Conservation (phyloP, 805 yeast species). For the Yamadazyma takamatsuzukensis region DNA sequence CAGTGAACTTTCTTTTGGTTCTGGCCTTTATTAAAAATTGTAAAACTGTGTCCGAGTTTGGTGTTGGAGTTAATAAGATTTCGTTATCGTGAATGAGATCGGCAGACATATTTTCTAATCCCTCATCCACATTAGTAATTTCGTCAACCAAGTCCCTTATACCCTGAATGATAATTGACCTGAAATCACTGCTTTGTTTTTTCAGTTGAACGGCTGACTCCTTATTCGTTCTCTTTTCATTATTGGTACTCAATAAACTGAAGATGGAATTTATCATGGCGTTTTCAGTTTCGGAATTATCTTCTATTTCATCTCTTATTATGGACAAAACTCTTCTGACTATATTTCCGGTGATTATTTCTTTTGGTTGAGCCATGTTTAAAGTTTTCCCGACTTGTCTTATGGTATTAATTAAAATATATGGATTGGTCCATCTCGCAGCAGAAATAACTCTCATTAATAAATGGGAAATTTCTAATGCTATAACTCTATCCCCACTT, state of each 20-base stretch:
- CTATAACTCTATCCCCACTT: slow-evolving; percentile 75
- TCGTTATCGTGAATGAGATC: slow-evolving; percentile 94
- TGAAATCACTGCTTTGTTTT: slow-evolving; percentile 56
- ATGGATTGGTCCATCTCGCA: slow-evolving; percentile 80
- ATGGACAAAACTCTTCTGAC: slow-evolving; percentile 84
- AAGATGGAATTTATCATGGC: slow-evolving; percentile 84
- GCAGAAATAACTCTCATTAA: slow-evolving; percentile 85
- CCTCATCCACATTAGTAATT: slow-evolving; percentile 82
- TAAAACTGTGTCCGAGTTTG: slow-evolving; percentile 83
- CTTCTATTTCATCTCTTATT: slow-evolving; percentile 79
- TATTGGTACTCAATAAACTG: slow-evolving; percentile 61
- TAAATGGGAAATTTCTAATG: slow-evolving; percentile 82
- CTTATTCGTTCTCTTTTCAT: slow-evolving; percentile 24
- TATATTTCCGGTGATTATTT: slow-evolving; percentile 85
- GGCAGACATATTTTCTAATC: slow-evolving; percentile 83
- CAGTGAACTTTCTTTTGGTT: slow-evolving; percentile 86
- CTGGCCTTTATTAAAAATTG: slow-evolving; percentile 85
- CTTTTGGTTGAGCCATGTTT: slow-evolving; percentile 81
- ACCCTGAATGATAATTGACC: slow-evolving; percentile 86
- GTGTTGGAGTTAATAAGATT: slow-evolving; percentile 86
- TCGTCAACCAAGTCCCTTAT: slow-evolving; percentile 91
- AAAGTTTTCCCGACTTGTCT: slow-evolving; percentile 69
- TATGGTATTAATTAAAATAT: slow-evolving; percentile 67
- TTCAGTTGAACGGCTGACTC: slow-evolving; percentile 28
- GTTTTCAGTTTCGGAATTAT: slow-evolving; percentile 24